phyloP scores from a whole-genome alignment of 169 alveolate species.

The Babesia caballi region DNA sequence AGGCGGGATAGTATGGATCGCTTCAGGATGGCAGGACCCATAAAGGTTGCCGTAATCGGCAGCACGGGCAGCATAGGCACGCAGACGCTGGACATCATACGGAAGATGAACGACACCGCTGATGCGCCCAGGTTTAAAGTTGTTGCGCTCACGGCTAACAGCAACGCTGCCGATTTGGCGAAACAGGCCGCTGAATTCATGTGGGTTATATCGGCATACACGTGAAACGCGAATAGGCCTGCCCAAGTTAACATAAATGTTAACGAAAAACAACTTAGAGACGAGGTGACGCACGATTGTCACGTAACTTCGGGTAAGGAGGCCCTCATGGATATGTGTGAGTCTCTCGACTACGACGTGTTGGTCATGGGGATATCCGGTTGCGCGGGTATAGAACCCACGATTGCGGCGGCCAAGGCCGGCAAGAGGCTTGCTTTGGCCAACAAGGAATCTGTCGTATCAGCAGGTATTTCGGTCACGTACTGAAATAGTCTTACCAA shows the following conservation, averaged over 20 bases:
- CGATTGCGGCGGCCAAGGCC: constrained; percentile 75
- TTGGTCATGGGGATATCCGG: constrained; percentile 82
- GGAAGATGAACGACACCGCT: constrained; percentile 49
- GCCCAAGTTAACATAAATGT: constrained; percentile 54
- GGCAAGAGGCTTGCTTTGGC: constrained; percentile 81
- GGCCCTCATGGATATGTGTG: constrained; percentile 68
- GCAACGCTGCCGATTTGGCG: constrained; percentile 59
- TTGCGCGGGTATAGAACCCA: constrained; percentile 84
- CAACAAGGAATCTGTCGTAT: constrained; percentile 83
- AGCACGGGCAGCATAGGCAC: constrained; percentile 83
- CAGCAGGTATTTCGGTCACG: constrained; percentile 72
- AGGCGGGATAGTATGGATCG: background rate
- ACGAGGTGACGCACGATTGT: constrained; percentile 17
- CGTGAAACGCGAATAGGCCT: constrained; percentile 59
- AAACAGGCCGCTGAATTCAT: constrained; percentile 69
- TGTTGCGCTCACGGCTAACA: constrained; percentile 77
- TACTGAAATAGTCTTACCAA: background rate
- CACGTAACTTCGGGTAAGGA: constrained; percentile 62
- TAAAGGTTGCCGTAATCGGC: constrained; percentile 71
- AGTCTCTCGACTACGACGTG: constrained; percentile 57
- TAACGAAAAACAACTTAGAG: constrained; percentile 48
- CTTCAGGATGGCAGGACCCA: constrained; percentile 23
- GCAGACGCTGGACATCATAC: constrained; percentile 74
- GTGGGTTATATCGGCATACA: background rate
- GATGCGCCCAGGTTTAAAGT: constrained; percentile 67